Base-by-base conservation (phyloP, 1,284 basidiomycete genomes). In the Fomitopsis pinicola region DNA sequence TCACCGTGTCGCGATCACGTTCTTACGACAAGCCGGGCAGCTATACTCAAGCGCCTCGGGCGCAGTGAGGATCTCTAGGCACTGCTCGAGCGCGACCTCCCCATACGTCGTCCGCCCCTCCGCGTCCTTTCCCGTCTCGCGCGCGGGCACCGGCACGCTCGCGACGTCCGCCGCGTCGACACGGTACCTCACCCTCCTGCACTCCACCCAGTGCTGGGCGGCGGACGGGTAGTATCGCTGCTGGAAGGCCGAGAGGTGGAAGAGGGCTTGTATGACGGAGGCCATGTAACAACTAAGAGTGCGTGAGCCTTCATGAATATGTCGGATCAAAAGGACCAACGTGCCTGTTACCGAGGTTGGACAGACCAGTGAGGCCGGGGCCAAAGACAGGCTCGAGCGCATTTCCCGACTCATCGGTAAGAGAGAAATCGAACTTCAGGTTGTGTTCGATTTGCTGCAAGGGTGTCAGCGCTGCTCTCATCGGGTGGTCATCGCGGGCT, bases 391-490 rank as follows among this genome's bases (percentile, higher is more conserved):
- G 96, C 71, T 94, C 84, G 6, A 98, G 81, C 9, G 93, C 89
- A 58, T 91, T 88, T 9, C 96, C 97, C 59, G 94, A 90, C 61
- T 96, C 93, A n/a, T 85, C 87, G 0, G 91, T 95, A 71, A 99
- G 86, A 3, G 91, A 94, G 73, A 99, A 98, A 74, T 98, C 96
- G 71, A 95, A 98, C 60, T 87, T 89, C 58, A 98, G 80, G 71
- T 99, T 99, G 69, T 98, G 95, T 73, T 98, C 96, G 68, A 98
- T 91, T 91, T 98, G 94, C 92, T 94, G 64, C 5, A 53, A 42
- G 64, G 57, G 28, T 33, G 14, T 50, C 5, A 50, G 28, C 12
- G 4, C 30, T 10, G 28, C 5, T 30, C 3, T 22, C 2, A 22
- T 14, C 6, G 7, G 22, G 17, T 6, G 12, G 2, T 17, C 7